phyloP scores from a whole-genome alignment of 2,329 filamentous ascomycete species.

The Paradendryphiella salina region DNA sequence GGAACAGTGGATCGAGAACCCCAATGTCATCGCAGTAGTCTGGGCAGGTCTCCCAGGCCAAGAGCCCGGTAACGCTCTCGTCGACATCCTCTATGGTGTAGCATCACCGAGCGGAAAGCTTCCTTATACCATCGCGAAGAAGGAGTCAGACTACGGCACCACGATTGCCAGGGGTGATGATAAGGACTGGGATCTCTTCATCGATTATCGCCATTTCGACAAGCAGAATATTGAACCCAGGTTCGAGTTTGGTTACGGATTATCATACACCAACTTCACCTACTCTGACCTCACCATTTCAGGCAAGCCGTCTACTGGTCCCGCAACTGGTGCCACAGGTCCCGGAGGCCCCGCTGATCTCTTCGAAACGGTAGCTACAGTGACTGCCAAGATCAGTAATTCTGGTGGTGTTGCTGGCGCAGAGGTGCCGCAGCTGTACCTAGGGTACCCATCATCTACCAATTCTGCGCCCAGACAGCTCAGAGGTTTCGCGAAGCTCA shows the following conservation, averaged over 20 bases:
- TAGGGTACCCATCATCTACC: slow-evolving; percentile 41
- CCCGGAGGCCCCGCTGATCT: slow-evolving; percentile 40
- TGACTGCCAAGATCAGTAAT: slow-evolving; percentile 44
- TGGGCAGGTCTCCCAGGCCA: slow-evolving; percentile 47
- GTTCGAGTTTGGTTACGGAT: slow-evolving; percentile 53
- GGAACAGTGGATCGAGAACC: slow-evolving; percentile 43
- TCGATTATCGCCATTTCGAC: slow-evolving; percentile 54
- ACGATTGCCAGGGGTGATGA: slow-evolving; percentile 23
- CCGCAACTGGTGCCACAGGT: slow-evolving; percentile 30
- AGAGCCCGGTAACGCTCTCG: slow-evolving; percentile 52
- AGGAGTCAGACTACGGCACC: slow-evolving; percentile 39
- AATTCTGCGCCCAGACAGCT: slow-evolving; percentile 42
- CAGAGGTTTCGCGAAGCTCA: slow-evolving; percentile 44
- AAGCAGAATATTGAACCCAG: slow-evolving; percentile 47
- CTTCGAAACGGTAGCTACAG: slow-evolving; percentile 42
- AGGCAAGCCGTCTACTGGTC: slow-evolving; percentile 28
- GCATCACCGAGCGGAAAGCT: slow-evolving; percentile 58
- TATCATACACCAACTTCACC: slow-evolving; percentile 51
- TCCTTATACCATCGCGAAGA: slow-evolving; percentile 54
- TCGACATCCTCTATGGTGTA: slow-evolving; percentile 53
- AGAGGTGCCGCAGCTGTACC: slow-evolving; percentile 47
- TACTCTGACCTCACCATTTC: slow-evolving; percentile 42
- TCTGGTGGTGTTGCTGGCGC: slow-evolving; percentile 42
- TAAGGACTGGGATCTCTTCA: slow-evolving; percentile 49
- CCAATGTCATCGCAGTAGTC: slow-evolving; percentile 47